Base-by-base conservation (phyloP, 257 asterid species). In the Petunia axillaris region DNA sequence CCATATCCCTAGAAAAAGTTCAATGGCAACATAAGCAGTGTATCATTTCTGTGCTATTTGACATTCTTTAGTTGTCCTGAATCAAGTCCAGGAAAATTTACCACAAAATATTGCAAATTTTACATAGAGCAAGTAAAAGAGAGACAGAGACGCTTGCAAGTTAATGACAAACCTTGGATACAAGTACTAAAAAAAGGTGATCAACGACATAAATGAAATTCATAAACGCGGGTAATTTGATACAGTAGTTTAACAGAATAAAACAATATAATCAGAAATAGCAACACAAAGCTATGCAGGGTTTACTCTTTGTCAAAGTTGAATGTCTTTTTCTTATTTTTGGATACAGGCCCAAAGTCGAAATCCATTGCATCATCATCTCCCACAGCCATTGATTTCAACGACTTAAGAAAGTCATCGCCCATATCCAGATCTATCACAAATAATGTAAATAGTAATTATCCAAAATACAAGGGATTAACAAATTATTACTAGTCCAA, bases 361-460 rank as follows among this genome's bases (percentile, higher is more conserved):
- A 93, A 92, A 86, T 95, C 93, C 91, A 95, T 86, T 62, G 46
- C 85, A 68, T 91, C 90, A n/a, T 86, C 92, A 60, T 84, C 91
- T 78, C 87, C 86, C 62, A 85, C 85, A 64, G 98, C 87, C 82
- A 88, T 86, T 79, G 96, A 82, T 65, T 92, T 95, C 98, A 98
- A 95, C 13, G 96, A 88, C 84, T 82, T 84, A 74, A 95, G 84
- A 87, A 95, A 92, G 87, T 95, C 98, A 16, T 88, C 88, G 77
- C 90, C 97, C 73, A 93, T 81, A 83, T 95, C 99, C 87, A 95
- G 80, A 84, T 95, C 97, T 95, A 91, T 76, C 78, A 62, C 58
- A 83, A 76, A 86, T 78, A 86, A 78, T 16, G 44, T 8, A 75
- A 35, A 76, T 65, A 80, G 59, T 54, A 89, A 73, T 39, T 68